Evolutionary conservation across 257 asterid species (phyloP).

Genomic region (Solanum bulbocastanum): DNA sequence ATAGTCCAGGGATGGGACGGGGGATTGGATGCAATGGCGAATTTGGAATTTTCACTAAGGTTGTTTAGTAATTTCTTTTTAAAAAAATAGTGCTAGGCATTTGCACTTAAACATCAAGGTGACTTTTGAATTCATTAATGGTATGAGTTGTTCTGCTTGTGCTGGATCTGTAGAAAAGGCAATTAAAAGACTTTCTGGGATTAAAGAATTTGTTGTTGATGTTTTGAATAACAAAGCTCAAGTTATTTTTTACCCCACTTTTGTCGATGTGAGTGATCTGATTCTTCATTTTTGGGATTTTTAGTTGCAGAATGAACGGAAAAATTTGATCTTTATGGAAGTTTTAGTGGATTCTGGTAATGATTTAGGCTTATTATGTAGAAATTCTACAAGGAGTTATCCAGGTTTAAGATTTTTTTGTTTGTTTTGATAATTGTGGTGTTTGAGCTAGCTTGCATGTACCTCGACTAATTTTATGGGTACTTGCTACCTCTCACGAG

Average conservation of each 20-base stretch:
- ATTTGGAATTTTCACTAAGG: no score
- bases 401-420: not conserved
- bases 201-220: slow-evolving; percentile 64
- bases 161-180: slow-evolving; percentile 21
- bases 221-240: slow-evolving; percentile 65
- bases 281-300: not conserved
- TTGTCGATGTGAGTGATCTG: slow-evolving; percentile 36
- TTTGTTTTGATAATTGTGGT: not conserved
- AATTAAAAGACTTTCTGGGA: slow-evolving; percentile 67
- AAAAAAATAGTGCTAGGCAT: no score
- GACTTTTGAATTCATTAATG: no score
- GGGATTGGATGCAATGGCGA: no score
- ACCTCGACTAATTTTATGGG: not conserved
- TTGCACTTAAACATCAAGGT: not conserved
- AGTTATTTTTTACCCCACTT: slow-evolving; percentile 42
- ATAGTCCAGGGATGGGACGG: no score
- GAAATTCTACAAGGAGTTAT: not conserved
- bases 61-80: no score
- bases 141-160: no score
- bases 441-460: not conserved
- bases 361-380: not conserved
- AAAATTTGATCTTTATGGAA: not conserved
- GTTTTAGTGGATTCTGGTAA: not conserved
- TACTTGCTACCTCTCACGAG: not conserved
- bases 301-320: not conserved